Base-by-base conservation (phyloP, 2,329 filamentous ascomycete genomes). In the Cytospora paraplurivora region DNA sequence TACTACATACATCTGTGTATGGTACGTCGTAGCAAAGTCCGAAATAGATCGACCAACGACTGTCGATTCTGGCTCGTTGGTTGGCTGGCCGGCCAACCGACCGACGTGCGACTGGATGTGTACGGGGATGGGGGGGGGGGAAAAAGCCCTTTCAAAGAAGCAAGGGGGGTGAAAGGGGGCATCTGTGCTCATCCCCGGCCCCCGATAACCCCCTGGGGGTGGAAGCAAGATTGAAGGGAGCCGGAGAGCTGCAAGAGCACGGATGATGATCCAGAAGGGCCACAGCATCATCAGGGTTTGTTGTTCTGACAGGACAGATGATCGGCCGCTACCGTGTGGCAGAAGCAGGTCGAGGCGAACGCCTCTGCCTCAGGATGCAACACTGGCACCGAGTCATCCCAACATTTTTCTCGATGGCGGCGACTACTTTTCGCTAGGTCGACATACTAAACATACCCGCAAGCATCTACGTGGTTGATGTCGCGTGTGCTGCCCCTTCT, bases 191-290 rank as follows among this genome's bases (percentile, higher is more conserved):
- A n/a, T 19, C 17, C 44, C 44, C n/a, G n/a, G 44, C n/a, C 44
- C 44, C 35, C n/a, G 27, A 27, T 27, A 27, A 27, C 27, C 27
- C 27, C 27, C 27, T 27, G 27, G 27, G 27, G 27, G 27, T 27
- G 27, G 27, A 27, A 27, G 59, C 59, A 53, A 61, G 38, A 61
- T 55, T 61, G 51, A 55, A 50, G 59, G 59, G 33, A 50, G 15
- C 51, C 33, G 38, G 38, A 38, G 19, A 61, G 59, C 38, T 61
- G 59, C 59, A 55, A 61, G 59, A 52, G 51, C 59, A 61, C 59
- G 33, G 50, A 32, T 49, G 51, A 47, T 53, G 37, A 50, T 61
- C 35, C 54, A 27, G n/a, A 34, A 27, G 27, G 41, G 38, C 32
- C 59, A 34, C 27, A 17, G 7, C 38, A 27, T 8, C 7, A 6